Conservation (phyloP, 495 filamentous ascomycete genomes). For the Xylaria venustula region DNA sequence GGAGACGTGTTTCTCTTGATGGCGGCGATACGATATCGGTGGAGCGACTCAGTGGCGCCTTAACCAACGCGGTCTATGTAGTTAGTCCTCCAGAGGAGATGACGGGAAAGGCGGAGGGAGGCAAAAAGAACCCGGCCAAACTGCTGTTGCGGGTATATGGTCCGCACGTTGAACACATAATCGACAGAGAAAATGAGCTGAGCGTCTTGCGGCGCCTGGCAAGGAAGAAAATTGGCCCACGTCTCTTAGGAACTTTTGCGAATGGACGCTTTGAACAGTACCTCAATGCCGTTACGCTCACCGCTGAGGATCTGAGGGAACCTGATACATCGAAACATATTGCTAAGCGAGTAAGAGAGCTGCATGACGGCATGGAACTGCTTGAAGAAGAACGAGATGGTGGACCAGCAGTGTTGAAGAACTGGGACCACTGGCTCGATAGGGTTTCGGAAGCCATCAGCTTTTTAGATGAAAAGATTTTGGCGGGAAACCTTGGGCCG, state of each 20-base stretch:
- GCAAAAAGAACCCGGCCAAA: slow-evolving; percentile 55
- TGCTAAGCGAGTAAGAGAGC: slow-evolving; percentile 96
- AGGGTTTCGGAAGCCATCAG: slow-evolving; percentile 73
- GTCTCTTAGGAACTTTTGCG: slow-evolving; percentile 86
- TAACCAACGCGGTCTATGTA: slow-evolving; percentile 96
- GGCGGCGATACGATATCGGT: slow-evolving; percentile 69
- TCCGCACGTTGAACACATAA: slow-evolving; percentile 91
- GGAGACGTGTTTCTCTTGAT: slow-evolving; percentile 75
- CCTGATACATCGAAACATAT: slow-evolving; percentile 87
- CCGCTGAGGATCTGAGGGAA: slow-evolving; percentile 69
- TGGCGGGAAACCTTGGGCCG: slow-evolving; percentile 21
- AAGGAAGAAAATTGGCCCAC: slow-evolving; percentile 87
- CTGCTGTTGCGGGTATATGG: slow-evolving; percentile 92
- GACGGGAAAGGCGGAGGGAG: slow-evolving; percentile 26
- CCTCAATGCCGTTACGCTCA: slow-evolving; percentile 78
- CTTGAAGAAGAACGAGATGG: slow-evolving; percentile 70
- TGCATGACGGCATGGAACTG: slow-evolving; percentile 91
- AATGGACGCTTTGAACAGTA: slow-evolving; percentile 98
- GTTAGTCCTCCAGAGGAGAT: slow-evolving; percentile 74
- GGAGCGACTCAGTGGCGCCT: slow-evolving; percentile 82
- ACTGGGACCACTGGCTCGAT: slow-evolving; percentile 94
- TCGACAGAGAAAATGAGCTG: slow-evolving; percentile 88
- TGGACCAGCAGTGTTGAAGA: slow-evolving; percentile 81
- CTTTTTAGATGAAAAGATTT: slow-evolving; percentile 71
- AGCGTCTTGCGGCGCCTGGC: slow-evolving; percentile 82